A percentile compares a stretch with the other conserved stretches of the same genome.
phyloP scores from a whole-genome alignment of 2,329 filamentous ascomycete species.

The Helotiales sp. region DNA sequence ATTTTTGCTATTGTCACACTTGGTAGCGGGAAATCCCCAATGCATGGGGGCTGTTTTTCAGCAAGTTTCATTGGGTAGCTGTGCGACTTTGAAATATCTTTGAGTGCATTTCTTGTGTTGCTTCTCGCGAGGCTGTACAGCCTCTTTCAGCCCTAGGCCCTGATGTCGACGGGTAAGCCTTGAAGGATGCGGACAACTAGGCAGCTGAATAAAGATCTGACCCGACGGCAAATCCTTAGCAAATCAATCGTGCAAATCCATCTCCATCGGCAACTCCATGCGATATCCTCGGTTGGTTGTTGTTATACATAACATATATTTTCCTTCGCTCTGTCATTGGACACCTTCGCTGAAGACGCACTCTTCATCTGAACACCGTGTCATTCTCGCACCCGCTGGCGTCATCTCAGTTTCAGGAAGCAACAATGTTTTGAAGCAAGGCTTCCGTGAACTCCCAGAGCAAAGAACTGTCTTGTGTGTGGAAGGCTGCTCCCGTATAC shows the following conservation, averaged over 20 bases:
- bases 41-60: background rate
- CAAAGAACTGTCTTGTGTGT: slow-evolving; percentile 37
- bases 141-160: slow-evolving; percentile 9
- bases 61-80: background rate
- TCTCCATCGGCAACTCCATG: background rate
- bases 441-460: slow-evolving; percentile 32
- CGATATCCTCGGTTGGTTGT: background rate
- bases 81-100: background rate
- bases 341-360: slow-evolving; percentile 7
- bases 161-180: background rate
- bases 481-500: slow-evolving; percentile 51
- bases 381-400: background rate
- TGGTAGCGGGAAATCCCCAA: background rate
- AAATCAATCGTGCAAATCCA: background rate
- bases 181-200: background rate
- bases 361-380: background rate
- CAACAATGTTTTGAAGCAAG: slow-evolving; percentile 29
- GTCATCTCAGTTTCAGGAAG: background rate
- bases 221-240: background rate
- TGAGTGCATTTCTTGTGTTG: background rate
- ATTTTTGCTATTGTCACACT: background rate
- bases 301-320: background rate
- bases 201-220: slow-evolving; percentile 10
- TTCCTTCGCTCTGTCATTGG: slow-evolving; percentile 1
- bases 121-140: slow-evolving; percentile 5